Evolutionary conservation across 2,329 filamentous ascomycete species (phyloP), one percentile per base, ranked within the genome.

Genomic region (Leptoxyphium fumago): DNA sequence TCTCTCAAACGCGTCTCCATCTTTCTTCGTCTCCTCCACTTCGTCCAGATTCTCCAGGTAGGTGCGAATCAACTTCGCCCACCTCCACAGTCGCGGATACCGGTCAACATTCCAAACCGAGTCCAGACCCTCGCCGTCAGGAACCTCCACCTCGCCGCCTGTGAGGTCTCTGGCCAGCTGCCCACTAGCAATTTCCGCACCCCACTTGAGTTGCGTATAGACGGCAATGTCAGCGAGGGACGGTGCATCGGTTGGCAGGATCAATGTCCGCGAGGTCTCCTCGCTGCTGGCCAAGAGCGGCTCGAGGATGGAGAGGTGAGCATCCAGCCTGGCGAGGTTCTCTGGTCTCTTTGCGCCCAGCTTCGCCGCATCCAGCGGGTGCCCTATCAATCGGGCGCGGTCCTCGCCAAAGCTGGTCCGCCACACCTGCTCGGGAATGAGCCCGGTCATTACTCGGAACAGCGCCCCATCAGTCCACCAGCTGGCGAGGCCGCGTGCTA

Each of bases 381-480:
- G 64, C 1, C 64, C 64, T 17, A 67, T 66, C 9, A 66, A 48
- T 34, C 58, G 56, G 0, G 54, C 55, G 45, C 64, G 53, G 46
- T 67, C 64, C 36, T 49, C 48, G 9, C 64, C 64, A 46, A 67
- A 66, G 2, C 46, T 45, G n/a, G 57, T 60, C 5, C 57, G 47
- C 64, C 64, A 66, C 6, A 66, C 63, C 6, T 52, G 53, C 0
- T 58, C 51, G 1, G 64, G 64, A 40, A 67, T 66, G 1, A 67
- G 51, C 3, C 64, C 64, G 4, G 61, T 64, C 14, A 62, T 64
- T 6, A 58, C 55, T 13, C 64, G 55, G 50, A 66, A 66, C 5
- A 66, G 48, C 0, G 64, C 60, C 26, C 62, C 43, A 46, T 67
- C 64, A 2, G 57, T 61, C 64, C 63, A 66, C 47, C 64, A 65